phyloP scores from a whole-genome alignment of 2,329 filamentous ascomycete species.

The Penicillium sp. region DNA sequence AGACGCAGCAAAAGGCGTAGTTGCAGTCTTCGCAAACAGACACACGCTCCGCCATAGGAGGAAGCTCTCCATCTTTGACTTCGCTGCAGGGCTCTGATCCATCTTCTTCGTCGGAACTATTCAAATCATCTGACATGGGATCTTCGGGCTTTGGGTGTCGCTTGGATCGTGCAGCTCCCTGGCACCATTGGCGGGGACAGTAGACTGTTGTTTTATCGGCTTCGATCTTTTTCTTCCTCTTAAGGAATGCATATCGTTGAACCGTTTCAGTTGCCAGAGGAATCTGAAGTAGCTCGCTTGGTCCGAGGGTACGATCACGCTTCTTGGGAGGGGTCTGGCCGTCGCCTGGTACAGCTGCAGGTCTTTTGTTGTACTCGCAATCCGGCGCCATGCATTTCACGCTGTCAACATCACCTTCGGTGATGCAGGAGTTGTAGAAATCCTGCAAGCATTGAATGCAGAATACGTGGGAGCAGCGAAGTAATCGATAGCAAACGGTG shows the following conservation, averaged over 20 bases:
- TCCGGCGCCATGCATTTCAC: conserved; percentile 72
- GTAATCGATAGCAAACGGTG: conserved; percentile 65
- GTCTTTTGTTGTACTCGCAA: conserved; percentile 58
- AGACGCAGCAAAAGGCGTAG: conserved; percentile 78
- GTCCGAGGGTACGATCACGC: conserved; percentile 61
- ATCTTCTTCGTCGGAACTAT: conserved; percentile 46
- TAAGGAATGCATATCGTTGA: conserved; percentile 77
- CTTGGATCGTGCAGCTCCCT: conserved; percentile 72
- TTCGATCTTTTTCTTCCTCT: conserved; percentile 86
- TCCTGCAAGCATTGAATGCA: conserved; percentile 78
- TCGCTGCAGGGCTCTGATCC: conserved; percentile 28
- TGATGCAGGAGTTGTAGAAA: conserved; percentile 82
- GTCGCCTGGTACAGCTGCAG: conserved; percentile 11
- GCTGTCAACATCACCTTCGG: conserved; percentile 67
- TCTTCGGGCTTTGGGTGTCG: conserved; percentile 63
- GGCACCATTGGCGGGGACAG: conserved; percentile 86
- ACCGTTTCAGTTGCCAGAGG: conserved; percentile 63
- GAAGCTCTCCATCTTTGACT: conserved; percentile 33
- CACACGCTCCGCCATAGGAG: conserved; percentile 56
- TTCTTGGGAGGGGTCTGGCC: conserved; percentile 46
- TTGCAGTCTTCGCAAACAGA: conserved; percentile 80
- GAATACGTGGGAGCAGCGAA: conserved; percentile 82
- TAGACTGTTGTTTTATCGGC: conserved; percentile 86
- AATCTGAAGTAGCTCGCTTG: conserved; percentile 74
- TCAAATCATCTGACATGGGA: conserved; percentile 47